Evolutionary conservation across 2,329 filamentous ascomycete genomes (phyloP), one percentile per base, ranked within the genome.

Genomic region (Neofusicoccum kwambonambiense): DNA sequence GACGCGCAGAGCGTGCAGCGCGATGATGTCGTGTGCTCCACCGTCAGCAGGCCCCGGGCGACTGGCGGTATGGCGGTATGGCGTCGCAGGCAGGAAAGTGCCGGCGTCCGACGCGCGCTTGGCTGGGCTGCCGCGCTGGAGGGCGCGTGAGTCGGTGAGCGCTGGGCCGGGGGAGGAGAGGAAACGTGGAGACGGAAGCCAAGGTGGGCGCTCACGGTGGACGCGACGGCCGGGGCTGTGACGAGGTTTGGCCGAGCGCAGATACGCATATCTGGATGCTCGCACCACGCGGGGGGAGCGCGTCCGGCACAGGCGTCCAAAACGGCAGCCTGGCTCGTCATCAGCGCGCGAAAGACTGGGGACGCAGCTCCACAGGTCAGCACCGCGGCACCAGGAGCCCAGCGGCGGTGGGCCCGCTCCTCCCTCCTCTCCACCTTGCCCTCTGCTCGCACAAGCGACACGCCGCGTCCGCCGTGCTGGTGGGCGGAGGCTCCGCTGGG

Each of bases 391-490:
- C 27, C 27, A 31, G 27, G 27, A 31, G 27, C 27, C 27, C 27
- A 31, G 27, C 37, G 37, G 37, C 44, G 54, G 39, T 47, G 42
- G 41, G 56, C 56, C 56, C 56, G 56, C 52, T 41, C 37, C 56
- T 60, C 56, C 54, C 56, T 47, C 56, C 56, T 37, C 50, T 52
- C 50, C 50, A 52, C 50, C 50, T 52, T 60, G 47, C 37, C 56
- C 37, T 39, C 15, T 27, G 19, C n/a, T 39, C 22, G 34, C 39
- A 27, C 13, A 34, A 34, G 54, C 54, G 22, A 58, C 15, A 44
- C 19, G 37, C 52, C 19, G 37, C n/a, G 52, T 57, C 52, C 52
- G 52, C 56, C 8, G 54, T 8, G 9, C 15, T 8, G 41, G 17
- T 4, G 56, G 42, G 56, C 56, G 56, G 56, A 60, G 56, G 41